Evolutionary conservation across 768 basidiomycete genomes (phyloP), one percentile per base, ranked within the genome.

Genomic region (Amanita polypyramis): DNA sequence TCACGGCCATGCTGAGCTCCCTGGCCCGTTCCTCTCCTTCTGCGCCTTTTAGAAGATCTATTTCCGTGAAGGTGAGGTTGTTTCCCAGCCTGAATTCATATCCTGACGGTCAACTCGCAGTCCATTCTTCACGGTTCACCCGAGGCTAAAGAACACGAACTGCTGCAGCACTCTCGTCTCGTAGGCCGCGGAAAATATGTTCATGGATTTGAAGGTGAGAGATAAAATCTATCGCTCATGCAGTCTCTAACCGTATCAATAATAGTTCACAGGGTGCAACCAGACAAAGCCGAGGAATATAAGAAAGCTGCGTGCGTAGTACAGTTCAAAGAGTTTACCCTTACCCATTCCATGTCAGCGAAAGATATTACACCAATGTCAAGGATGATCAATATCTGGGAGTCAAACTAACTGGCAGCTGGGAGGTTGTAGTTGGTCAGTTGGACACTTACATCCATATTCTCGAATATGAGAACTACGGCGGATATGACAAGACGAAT

Each of bases 151-250:
- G 86, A 88, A 43, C 65, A 79, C 32, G 82, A 85, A 49, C 67
- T 75, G 38, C 76, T 78, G 49, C 88, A 94, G 58, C 93, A 98
- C 62, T 93, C 90, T 2, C 76, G 80, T 56, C 66, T 94, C 6
- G 85, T 99, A 34, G 95, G 89, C 29, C 72, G 95, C 50, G 91
- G 93, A 39, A 98, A 98, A 73, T 94, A 93, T 61, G 75, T 94
- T 29, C 92, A 95, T 62, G 87, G 82, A 10, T 81, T 95, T 55
- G 88, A 92, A 68, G 74, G 92, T 92, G 58, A 58, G 82, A 64
- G 17, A 37, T 45, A 29, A 20, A 51, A 41, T 5, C 30, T 51
- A 17, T 33, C 29, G 19, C 21, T 32, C 8, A 29, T 42, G 25
- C 30, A 9, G 33, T 27, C 30, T 49, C 32, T 46, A n/a, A 34